Base-by-base conservation (phyloP, 345 rosid species). In the Boechera stricta region DNA sequence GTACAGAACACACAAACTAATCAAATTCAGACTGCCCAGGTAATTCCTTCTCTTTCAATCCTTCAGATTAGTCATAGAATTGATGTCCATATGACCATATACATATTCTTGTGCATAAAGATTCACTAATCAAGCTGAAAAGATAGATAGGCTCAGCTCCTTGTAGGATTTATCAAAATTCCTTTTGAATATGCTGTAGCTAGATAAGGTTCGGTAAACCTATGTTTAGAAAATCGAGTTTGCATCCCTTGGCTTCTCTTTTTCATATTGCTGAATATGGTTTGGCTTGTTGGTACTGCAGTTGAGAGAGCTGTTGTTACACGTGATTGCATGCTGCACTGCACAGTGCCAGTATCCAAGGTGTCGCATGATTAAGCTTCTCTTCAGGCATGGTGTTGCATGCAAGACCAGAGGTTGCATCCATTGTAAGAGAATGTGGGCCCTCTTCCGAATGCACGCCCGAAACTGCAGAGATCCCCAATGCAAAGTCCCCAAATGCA, bases 401-500 rank as follows among this genome's bases (percentile, higher is more conserved):
- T 95, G 99, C 89, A 92, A 79, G 78, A 86, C 89, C 75, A 91
- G 93, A 69, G 97, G 90, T 51, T 95, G 99, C 79, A 66, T 38
- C 69, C 82, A 84, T 59, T 95, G 98, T 75, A 92, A 95, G 86
- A 87, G 77, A 81, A 95, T 95, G 98, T 95, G 99, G 99, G 85
- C 84, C 75, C 91, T 95, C 64, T 84, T 95, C 56, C 96, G 90
- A 84, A 85, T 91, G 72, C 99, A 95, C 83, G 89, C 99, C 41
- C 91, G 99, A 69, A 97, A 91, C 51, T 95, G 99, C 87, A 92
- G 91, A 82, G 97, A 92, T 80, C 85, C 96, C 2, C 84, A 89
- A 61, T 95, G 99, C 94, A 88, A 81, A n/a, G 98, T 91, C 26
- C 96, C 99, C 35, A 97, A 94, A 51, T 95, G 99, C 99, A 91